Base-by-base conservation (phyloP, 768 basidiomycete genomes). In the Termitomyces bulborhizus region DNA sequence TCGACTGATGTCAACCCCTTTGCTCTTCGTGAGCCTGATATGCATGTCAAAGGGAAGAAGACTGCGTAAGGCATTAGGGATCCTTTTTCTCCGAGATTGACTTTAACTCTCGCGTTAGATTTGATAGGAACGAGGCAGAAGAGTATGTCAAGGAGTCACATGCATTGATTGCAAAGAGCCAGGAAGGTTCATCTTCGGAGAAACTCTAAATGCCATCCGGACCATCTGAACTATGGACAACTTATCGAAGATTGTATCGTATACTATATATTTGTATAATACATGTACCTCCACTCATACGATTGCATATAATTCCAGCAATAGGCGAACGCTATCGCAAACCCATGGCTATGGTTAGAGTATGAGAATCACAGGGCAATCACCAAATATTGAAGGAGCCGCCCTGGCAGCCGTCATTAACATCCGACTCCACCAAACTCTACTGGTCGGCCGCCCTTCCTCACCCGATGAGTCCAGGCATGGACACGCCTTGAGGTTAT, bases 1-100 rank as follows among this genome's bases (percentile, higher is more conserved):
- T 67, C 78, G 34, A 82, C 80, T 36, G 96, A 98, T 68, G 83
- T 92, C 62, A 97, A 95, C 65, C 93, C 92, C 0, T 93, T 94
- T 62, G 90, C 93, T 15, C 71, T 97, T 27, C 82, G 85, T 24
- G 95, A 98, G 65, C 93, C 95, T 13, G 81, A 88, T 58, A 95
- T 96, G 82, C 76, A 81, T 62, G 73, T 84, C 46, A 93, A 94
- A 67, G 96, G 96, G 12, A 78, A 73, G 47, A 83, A 80, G 46
- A 72, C 86, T 43, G 89, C 82, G 86, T 93, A 63, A 70, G 87
- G 73, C 13, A 6, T 57, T 16, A 18, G 51, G 29, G 48, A 39
- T 24, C 29, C 44, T 46, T 49, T 42, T 40, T 34, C 37, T 24
- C 18, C 31, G 42, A 40, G 8, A 29, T 44, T 18, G 18, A 54